phyloP scores from a whole-genome alignment of 2,329 filamentous ascomycete species.

The Cladorrhinum sp. region DNA sequence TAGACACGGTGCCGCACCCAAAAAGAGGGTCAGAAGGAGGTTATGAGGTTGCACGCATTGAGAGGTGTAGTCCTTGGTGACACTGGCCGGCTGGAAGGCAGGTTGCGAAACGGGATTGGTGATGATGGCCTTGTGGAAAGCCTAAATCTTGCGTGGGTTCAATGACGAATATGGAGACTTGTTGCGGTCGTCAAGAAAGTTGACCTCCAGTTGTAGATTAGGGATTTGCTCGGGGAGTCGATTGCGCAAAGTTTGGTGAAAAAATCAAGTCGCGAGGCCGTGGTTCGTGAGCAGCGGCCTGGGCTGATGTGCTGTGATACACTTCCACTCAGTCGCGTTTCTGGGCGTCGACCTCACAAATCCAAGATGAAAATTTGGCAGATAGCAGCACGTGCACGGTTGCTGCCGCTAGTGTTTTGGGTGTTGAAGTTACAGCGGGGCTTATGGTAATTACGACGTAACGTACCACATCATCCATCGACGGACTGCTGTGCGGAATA shows the following conservation, averaged over 20 bases:
- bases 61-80: constrained; percentile 1
- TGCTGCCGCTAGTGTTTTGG: background rate
- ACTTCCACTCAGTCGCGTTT: constrained; percentile 1
- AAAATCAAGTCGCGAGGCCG: background rate
- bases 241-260: background rate
- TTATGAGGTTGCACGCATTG: constrained; percentile 11
- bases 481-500: background rate
- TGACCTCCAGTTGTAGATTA: background rate
- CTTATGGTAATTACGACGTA: background rate
- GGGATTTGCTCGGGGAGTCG: background rate
- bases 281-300: background rate
- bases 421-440: background rate
- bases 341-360: background rate
- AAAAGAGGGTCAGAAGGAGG: background rate
- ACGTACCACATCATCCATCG: background rate
- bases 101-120: background rate
- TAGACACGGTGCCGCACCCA: constrained; percentile 11
- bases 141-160: background rate
- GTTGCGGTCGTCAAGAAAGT: background rate
- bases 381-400: constrained; percentile 5
- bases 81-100: background rate
- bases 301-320: background rate
- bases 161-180: background rate
- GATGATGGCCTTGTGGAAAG: background rate
- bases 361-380: constrained; percentile 3